Base-by-base conservation (phyloP, 2,329 filamentous ascomycete genomes). In the Penicillium glabrum region DNA sequence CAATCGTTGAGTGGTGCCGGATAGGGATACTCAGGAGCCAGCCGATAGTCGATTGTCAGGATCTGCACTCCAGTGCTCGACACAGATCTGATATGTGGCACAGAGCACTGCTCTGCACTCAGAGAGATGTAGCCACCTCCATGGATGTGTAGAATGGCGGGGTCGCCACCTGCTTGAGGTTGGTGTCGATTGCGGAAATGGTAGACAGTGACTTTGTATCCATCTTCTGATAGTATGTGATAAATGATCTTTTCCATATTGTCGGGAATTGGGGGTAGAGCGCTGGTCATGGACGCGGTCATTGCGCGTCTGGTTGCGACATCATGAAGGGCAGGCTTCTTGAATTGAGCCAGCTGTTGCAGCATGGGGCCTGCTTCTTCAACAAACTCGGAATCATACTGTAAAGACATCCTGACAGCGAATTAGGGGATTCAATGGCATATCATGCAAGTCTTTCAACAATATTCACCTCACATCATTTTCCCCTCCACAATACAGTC, bases 41-140 rank as follows among this genome's bases (percentile, higher is more conserved):
- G 68, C 1, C 78, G 72, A 62, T 79, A 81, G 21, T 79, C 74
- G 19, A 79, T 65, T 0, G 68, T 68, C 43, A 77, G 69, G 31
- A 76, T 55, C 13, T 60, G 62, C 1, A 79, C 65, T 2, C 71
- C 67, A 1, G 69, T 66, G 1, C 58, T 51, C 5, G 51, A 43
- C 2, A 70, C 72, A 14, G 68, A 63, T 10, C 46, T 46, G 3
- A 70, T 60, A 23, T 77, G 60, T 1, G 63, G 37, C 1, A 59
- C 44, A 3, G 63, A 61, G 24, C 62, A 67, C 13, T 71, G 46
- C 0, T 69, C 64, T 21, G 73, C 66, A 31, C 54, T 64, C 5
- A 73, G 66, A 1, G 63, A 54, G 27, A 80, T 67, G 47, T 74
- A 72, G 14, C 77, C 78, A 16, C 79, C 78, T 31, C 77, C 77